Evolutionary conservation across 352 stramenopile genomes (phyloP).

Genomic region (Paralagenidium karlingii): DNA sequence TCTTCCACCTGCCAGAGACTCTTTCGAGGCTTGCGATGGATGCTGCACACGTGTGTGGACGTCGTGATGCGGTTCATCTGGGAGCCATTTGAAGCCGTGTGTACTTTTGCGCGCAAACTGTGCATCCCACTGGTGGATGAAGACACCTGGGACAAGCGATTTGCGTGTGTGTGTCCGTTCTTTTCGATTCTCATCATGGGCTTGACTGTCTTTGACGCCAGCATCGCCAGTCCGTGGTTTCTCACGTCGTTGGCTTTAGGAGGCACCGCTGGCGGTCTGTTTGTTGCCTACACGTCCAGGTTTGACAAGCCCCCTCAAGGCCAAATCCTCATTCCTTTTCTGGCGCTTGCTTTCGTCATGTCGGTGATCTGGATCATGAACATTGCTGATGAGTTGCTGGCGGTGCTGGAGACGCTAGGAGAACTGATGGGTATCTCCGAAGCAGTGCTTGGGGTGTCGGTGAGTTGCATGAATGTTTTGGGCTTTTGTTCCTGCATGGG

Average conservation of each 20-base stretch:
- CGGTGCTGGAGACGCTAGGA: conserved; percentile 57
- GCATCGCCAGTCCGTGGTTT: conserved; percentile 33
- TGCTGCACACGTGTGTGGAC: conserved; percentile 11
- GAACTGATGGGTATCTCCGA: conserved; percentile 63
- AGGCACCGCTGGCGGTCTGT: conserved; percentile 23
- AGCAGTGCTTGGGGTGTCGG: conserved; percentile 62
- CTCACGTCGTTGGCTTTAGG: conserved; percentile 20
- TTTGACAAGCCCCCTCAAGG: conserved; percentile 29
- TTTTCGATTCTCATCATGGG: conserved; percentile 48
- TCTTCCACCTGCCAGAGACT: conserved; percentile 8
- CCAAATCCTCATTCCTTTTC: conserved; percentile 31
- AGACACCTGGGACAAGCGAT: conserved; percentile 70
- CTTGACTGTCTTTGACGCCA: conserved; percentile 30
- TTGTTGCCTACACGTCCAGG: conserved; percentile 30
- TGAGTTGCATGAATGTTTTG: conserved; percentile 11
- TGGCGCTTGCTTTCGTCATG: conserved; percentile 70
- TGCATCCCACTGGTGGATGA: conserved; percentile 70
- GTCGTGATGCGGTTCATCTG: conserved; percentile 39
- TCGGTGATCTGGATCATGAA: conserved; percentile 83
- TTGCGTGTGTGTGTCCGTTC: conserved; percentile 46
- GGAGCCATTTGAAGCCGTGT: conserved; percentile 53
- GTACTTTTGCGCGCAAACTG: conserved; percentile 49
- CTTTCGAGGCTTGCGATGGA: conserved; percentile 8
- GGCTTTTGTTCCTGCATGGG: neutral
- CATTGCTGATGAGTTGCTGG: conserved; percentile 66